A percentile compares a stretch with the other conserved stretches of the same genome.
Evolutionary conservation across 2,329 filamentous ascomycete species (phyloP).

Genomic region (Talaromyces funiculosus): DNA sequence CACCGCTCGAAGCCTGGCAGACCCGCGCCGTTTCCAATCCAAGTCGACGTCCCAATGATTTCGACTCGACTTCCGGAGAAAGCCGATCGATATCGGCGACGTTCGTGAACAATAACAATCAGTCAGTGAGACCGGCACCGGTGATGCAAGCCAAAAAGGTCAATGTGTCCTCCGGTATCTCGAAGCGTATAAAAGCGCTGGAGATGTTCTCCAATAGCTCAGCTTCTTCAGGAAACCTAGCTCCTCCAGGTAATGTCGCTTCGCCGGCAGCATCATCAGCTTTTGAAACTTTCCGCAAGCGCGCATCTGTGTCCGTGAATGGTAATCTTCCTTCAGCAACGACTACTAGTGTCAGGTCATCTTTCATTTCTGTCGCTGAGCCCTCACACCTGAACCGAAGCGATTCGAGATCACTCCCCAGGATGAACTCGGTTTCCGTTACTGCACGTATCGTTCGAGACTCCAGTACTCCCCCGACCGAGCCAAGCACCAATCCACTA

Average conservation of each 20-base stretch:
- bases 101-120: conserved; percentile 23
- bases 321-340: conserved; percentile 21
- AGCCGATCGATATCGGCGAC: conserved; percentile 36
- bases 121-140: conserved; percentile 26
- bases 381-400: conserved; percentile 25
- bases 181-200: conserved; percentile 87
- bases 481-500: conserved; percentile 22
- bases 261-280: conserved; percentile 51
- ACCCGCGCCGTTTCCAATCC: conserved; percentile 39
- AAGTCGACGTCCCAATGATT: conserved; percentile 23
- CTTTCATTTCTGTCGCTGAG: conserved; percentile 24
- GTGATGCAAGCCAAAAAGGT: conserved; percentile 63
- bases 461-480: conserved; percentile 42
- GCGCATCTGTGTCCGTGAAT: conserved; percentile 33
- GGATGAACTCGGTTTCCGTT: conserved; percentile 72
- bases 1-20: conserved; percentile 27
- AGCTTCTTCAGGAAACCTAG: conserved; percentile 18
- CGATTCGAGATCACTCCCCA: conserved; percentile 23
- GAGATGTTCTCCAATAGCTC: conserved; percentile 63
- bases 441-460: conserved; percentile 74
- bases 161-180: conserved; percentile 84
- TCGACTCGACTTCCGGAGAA: conserved; percentile 28
- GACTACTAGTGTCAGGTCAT: conserved; percentile 21
- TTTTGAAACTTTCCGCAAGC: conserved; percentile 49
- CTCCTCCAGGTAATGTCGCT: conserved; percentile 25